phyloP scores from a whole-genome alignment of 75 land plant genomes.

The Adiantum capillusveneris region DNA sequence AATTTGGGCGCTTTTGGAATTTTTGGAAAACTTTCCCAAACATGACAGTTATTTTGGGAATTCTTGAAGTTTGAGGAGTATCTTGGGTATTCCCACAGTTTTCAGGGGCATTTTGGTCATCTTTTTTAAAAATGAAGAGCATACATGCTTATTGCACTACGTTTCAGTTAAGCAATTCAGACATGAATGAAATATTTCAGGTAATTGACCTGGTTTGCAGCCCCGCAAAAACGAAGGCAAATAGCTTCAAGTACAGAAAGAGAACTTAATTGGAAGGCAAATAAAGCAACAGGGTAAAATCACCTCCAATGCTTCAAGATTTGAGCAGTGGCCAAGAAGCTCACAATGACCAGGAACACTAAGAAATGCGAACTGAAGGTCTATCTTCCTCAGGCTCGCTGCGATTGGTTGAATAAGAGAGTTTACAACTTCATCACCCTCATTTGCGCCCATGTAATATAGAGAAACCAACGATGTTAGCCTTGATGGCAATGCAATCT shows the following conservation, averaged over 20 bases:
- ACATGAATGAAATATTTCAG: background rate
- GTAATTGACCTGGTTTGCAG: background rate
- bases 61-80: too few relatives aligned
- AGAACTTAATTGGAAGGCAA: background rate
- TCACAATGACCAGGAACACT: constrained; percentile 57
- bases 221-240: background rate
- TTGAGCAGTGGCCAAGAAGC: constrained; percentile 69
- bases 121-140: too few relatives aligned
- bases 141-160: too few relatives aligned
- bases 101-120: too few relatives aligned
- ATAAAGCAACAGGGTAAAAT: background rate
- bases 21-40: too few relatives aligned
- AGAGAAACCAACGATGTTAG: constrained; percentile 58
- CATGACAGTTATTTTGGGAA: too few relatives aligned
- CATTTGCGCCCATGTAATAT: constrained; percentile 35
- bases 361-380: constrained; percentile 61
- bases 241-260: too few relatives aligned
- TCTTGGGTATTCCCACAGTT: too few relatives aligned
- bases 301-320: constrained; percentile 90
- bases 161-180: background rate
- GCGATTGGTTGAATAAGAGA: constrained; percentile 44
- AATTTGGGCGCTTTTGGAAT: too few relatives aligned
- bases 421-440: constrained; percentile 34
- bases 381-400: constrained; percentile 52
- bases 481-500: constrained; percentile 40